Evolutionary conservation across 2,329 filamentous ascomycete genomes (phyloP), one percentile per base, ranked within the genome.

Genomic region (Trichoderma simmonsii): DNA sequence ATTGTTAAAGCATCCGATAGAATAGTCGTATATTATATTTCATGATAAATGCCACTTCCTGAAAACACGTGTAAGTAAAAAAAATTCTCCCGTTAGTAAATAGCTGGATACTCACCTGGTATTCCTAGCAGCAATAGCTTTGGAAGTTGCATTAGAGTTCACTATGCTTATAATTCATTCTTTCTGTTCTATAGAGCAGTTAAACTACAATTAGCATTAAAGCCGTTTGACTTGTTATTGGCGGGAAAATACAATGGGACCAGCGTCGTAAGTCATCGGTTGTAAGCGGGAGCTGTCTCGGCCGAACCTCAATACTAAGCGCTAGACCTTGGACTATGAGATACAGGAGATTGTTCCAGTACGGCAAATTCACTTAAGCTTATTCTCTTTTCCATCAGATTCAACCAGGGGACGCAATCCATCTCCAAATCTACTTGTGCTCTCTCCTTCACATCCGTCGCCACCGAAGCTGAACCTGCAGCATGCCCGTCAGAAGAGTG

Each of bases 51-150:
- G n/a, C 18, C 1, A 39, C 15, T 39, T 39, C 36, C 15, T 18
- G 15, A 18, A 39, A 18, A 8, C 36, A 18, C 5, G 6, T 39
- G 36, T 6, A 18, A 39, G 36, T 39, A 14, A 18, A 7, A 39
- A 39, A 18, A 4, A 0, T n/a, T 0, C 36, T 3, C 4, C 36
- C 36, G 3, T 14, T 39, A 18, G 36, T 18, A 0, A 39, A 39
- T 18, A 18, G 6, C 36, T 4, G 18, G 36, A 39, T 39, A 8
- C 14, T 39, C 36, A 39, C 18, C 0, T 7, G 15, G 8, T 18
- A 18, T 39, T 39, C 0, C 6, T 8, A 18, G 15, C 1, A 39
- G 0, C 15, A 39, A 8, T 7, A 0, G 0, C 0, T 39, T 18
- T 39, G 3, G 15, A 39, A 18, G 14, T 39, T 18, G 6, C 36